phyloP scores from a whole-genome alignment of 192 early-diverging fungal genomes.

The Linnemannia zychae region DNA sequence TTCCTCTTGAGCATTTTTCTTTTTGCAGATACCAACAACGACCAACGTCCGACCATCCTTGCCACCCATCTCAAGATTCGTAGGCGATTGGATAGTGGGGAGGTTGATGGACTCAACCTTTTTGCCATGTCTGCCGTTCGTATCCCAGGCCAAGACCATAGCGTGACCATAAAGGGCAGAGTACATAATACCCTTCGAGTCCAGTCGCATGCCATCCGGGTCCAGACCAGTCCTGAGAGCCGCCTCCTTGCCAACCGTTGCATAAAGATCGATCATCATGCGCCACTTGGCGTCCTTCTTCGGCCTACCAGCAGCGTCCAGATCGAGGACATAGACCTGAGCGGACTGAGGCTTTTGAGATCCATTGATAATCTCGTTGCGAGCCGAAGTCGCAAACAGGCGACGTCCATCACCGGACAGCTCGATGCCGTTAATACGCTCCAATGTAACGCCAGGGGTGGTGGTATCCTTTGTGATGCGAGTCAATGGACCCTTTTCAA shows the following conservation, averaged over 20 bases:
- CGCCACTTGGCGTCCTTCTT: slow-evolving; percentile 22
- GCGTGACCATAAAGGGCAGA: slow-evolving; percentile 23
- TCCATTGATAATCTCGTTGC: slow-evolving; percentile 22
- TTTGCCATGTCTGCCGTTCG: slow-evolving; percentile 20
- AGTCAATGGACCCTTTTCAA: not conserved
- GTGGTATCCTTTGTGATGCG: slow-evolving; percentile 19
- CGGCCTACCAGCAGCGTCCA: slow-evolving; percentile 17
- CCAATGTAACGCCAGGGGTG: slow-evolving; percentile 8
- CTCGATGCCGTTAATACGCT: slow-evolving; percentile 27
- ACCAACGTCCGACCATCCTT: slow-evolving; percentile 28
- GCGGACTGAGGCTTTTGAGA: slow-evolving; percentile 19
- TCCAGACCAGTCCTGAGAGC: slow-evolving; percentile 20
- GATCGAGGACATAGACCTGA: slow-evolving; percentile 23
- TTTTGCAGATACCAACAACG: slow-evolving; percentile 27
- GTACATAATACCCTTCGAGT: slow-evolving; percentile 32
- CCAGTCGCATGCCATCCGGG: slow-evolving; percentile 30
- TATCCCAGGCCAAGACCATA: slow-evolving; percentile 27
- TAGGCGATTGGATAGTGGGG: slow-evolving; percentile 25
- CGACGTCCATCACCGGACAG: slow-evolving; percentile 21
- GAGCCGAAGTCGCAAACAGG: slow-evolving; percentile 22
- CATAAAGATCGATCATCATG: slow-evolving; percentile 26
- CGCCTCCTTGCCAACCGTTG: slow-evolving; percentile 13
- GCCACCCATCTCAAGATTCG: slow-evolving; percentile 27
- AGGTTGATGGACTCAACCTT: slow-evolving; percentile 21
- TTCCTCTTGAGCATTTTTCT: slow-evolving; percentile 16